These are phyloP conservation scores for Mycena venus DNA, from an alignment of 768 basidiomycete genomes.

Conservation along the genomic window DNA sequence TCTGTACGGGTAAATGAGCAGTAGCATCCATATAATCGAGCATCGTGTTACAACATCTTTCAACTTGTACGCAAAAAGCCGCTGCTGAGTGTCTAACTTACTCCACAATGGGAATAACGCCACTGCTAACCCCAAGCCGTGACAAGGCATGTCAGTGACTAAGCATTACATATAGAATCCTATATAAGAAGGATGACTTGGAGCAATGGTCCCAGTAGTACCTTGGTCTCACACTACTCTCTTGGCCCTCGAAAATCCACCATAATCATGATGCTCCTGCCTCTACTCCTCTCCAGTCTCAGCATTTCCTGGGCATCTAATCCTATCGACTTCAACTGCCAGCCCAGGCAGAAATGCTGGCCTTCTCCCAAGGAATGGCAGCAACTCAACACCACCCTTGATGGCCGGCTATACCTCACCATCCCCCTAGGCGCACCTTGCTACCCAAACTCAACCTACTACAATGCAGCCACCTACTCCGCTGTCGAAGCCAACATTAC, in stretches of 20 bases:
- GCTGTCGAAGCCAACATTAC: constrained; percentile 22
- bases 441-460: constrained; percentile 17
- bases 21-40: constrained; percentile 12
- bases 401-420: constrained; percentile 14
- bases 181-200: constrained; percentile 17
- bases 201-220: constrained; percentile 11
- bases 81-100: constrained; percentile 13
- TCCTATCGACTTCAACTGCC: constrained; percentile 23
- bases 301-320: constrained; percentile 24
- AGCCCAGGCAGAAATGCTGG: constrained; percentile 23
- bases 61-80: constrained; percentile 10
- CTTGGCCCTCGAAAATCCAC: constrained; percentile 19
- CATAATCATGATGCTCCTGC: constrained; percentile 20
- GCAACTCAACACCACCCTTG: constrained; percentile 20
- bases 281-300: constrained; percentile 24
- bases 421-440: constrained; percentile 19
- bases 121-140: background rate
- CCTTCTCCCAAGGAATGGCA: constrained; percentile 21
- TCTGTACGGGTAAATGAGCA: constrained; percentile 6
- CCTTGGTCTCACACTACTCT: constrained; percentile 3
- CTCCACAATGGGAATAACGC: constrained; percentile 9
- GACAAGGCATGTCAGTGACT: constrained; percentile 10
- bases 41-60: constrained; percentile 1
- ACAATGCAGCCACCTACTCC: constrained; percentile 19
- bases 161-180: background rate